Percentiles rank a stretch among this genome's conserved stretches.
These are phyloP conservation scores for Ajuga reptans DNA, from an alignment of 305 asterid species.

Conservation along the genomic window DNA sequence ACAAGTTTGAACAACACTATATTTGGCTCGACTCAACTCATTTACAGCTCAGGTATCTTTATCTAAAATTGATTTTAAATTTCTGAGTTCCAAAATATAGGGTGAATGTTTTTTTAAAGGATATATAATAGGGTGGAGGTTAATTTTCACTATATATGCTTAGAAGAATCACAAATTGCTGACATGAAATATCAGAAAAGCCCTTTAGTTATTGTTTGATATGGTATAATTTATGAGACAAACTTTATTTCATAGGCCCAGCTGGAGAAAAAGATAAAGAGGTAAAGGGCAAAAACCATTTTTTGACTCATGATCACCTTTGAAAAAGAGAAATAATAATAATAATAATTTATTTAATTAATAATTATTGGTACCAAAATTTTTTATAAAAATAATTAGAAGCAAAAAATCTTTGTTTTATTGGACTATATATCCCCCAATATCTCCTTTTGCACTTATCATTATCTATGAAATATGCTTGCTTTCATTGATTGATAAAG, in stretches of 20 bases:
- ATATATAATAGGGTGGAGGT: too few species aligned
- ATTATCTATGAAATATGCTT: constrained; percentile 41
- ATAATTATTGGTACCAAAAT: not conserved
- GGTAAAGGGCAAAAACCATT: constrained; percentile 39
- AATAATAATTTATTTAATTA: not conserved
- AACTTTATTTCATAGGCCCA: constrained; percentile 42
- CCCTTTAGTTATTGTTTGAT: constrained; percentile 4
- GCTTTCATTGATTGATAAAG: constrained; percentile 31
- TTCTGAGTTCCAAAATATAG: too few species aligned
- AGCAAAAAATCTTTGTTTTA: constrained; percentile 22
- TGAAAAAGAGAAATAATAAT: constrained; percentile 30
- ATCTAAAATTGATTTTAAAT: too few species aligned
- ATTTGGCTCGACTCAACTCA: too few species aligned
- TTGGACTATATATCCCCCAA: constrained; percentile 29
- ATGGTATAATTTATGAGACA: constrained; percentile 38
- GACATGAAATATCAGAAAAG: constrained; percentile 7
- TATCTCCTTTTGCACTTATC: constrained; percentile 41
- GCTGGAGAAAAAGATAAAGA: constrained; percentile 36
- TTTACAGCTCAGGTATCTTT: too few species aligned
- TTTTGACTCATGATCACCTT: constrained; percentile 61
- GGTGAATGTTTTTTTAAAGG: too few species aligned
- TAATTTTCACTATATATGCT: not conserved
- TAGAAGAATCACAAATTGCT: not conserved
- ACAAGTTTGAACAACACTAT: too few species aligned
- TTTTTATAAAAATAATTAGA: not conserved